Base-by-base conservation (phyloP, 805 yeast genomes). In the Pichia californica region DNA sequence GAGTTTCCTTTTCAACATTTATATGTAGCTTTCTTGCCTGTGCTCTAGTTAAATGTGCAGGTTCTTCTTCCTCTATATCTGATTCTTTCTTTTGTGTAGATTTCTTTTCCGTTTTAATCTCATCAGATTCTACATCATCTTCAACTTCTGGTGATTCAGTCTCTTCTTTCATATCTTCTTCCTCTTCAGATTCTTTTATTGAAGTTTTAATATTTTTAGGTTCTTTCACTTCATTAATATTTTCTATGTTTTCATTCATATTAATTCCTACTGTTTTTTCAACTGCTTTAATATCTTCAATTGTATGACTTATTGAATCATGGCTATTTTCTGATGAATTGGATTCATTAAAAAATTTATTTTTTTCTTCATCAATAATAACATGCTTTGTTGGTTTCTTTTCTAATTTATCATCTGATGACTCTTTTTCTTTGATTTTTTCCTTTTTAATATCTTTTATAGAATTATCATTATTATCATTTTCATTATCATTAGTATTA, bases 1-100 rank as follows among this genome's bases (percentile, higher is more conserved):
- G 23, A 4, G 37, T 20, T n/a, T 45, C 51, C 26, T 50, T 41
- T 15, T 40, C 50, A 7, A 40, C 28, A 23, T 40, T 42, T 10
- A 38, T 43, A 14, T 41, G 35, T 9, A 38, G 29, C 13, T 40
- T 36, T 19, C 40, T 37, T 4, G 44, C 43, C 27, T 41, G 50
- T n/a, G 49, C 21, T 28, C 48, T 30, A 4, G 48, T 43, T 8
- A 38, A 23, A 30, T 40, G 47, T 2, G 36, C 49, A 15, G 49
- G 49, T 31, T 39, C 45, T 23, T 37, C 50, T 7, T 38, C 37
- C 25, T 33, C 46, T 8, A 35, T 27, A 5, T 34, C 36, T 39
- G 35, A 36, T 4, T 10, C n/a, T 29, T 7, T 18, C 15, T 39
- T 33, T 25, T 30, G 33, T 29, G 37, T 23, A 15, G 23, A 4